Percentiles rank a stretch among this genome's conserved stretches.
Conservation (phyloP, 2,329 filamentous ascomycete genomes). For the Fusarium sp. region DNA sequence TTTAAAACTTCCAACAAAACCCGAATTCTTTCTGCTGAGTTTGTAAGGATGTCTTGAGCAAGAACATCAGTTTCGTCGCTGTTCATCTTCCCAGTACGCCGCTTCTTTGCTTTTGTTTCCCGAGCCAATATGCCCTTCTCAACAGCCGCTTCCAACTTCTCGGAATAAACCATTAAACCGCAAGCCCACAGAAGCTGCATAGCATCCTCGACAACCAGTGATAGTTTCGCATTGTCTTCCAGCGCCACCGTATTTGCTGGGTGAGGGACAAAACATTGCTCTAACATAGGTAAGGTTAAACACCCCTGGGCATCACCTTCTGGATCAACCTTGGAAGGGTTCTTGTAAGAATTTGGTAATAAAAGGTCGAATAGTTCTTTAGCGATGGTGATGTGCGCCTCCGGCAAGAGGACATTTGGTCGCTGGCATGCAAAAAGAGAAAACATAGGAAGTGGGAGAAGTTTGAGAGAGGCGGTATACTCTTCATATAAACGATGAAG, state of each 20-base stretch:
- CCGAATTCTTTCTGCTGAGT: slow-evolving; percentile 60
- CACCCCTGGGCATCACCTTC: slow-evolving; percentile 54
- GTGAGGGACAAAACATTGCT: slow-evolving; percentile 73
- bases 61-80: slow-evolving; percentile 55
- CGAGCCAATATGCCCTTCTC: slow-evolving; percentile 64
- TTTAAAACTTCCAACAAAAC: slow-evolving; percentile 56
- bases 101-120: slow-evolving; percentile 61
- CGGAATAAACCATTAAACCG: slow-evolving; percentile 53
- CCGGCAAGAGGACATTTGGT: slow-evolving; percentile 53
- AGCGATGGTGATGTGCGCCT: slow-evolving; percentile 60
- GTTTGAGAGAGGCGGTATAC: slow-evolving; percentile 68
- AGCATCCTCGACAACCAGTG: slow-evolving; percentile 75
- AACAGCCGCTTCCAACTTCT: slow-evolving; percentile 56
- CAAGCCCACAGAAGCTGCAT: slow-evolving; percentile 65
- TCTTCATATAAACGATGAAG: slow-evolving; percentile 70
- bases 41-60: slow-evolving; percentile 59
- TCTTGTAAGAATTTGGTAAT: slow-evolving; percentile 57
- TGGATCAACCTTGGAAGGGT: slow-evolving; percentile 57
- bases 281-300: slow-evolving; percentile 62
- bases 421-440: slow-evolving; percentile 62
- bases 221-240: slow-evolving; percentile 80
- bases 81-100: slow-evolving; percentile 53
- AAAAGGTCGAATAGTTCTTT: slow-evolving; percentile 62
- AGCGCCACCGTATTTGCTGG: slow-evolving; percentile 71
- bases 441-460: slow-evolving; percentile 71